These are phyloP conservation scores for Mycena epipterygia DNA, from an alignment of 768 basidiomycete species.

Conservation along the genomic window DNA sequence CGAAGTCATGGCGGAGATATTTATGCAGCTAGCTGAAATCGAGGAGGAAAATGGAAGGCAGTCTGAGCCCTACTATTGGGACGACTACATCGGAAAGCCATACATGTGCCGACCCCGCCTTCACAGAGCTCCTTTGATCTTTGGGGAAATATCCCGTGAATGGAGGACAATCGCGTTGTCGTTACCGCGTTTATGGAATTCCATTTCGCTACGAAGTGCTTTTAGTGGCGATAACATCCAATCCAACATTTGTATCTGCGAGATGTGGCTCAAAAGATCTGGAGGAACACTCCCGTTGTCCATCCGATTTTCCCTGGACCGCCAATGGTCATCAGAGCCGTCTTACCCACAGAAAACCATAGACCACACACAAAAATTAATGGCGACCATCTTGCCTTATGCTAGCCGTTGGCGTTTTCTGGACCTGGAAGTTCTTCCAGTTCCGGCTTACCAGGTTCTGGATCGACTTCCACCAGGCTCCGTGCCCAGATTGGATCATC, in stretches of 20 bases:
- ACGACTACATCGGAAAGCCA: neutral
- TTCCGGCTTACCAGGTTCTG: neutral
- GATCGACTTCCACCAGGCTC: neutral
- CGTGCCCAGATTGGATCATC: neutral
- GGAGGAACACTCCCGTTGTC: constrained; percentile 14
- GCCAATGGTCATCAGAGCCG: too few species aligned
- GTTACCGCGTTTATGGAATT: constrained; percentile 7
- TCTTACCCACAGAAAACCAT: too few species aligned
- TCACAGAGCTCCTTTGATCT: neutral
- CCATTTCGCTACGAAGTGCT: neutral
- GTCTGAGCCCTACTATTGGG: neutral
- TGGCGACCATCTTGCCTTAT: neutral
- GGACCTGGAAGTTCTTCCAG: neutral
- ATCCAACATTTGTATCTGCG: neutral
- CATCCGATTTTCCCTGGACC: neutral
- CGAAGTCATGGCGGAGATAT: constrained; percentile 10
- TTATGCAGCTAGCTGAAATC: neutral
- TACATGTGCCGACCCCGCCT: neutral
- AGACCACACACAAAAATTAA: neutral
- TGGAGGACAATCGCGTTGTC: constrained; percentile 12
- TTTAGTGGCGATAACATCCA: neutral
- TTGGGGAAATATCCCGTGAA: neutral
- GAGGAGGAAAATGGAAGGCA: neutral
- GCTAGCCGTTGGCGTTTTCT: constrained; percentile 12
- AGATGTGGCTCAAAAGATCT: constrained; percentile 11